These are phyloP conservation scores for Gossypium turneri DNA, from an alignment of 345 rosid species.

Conservation along the genomic window DNA sequence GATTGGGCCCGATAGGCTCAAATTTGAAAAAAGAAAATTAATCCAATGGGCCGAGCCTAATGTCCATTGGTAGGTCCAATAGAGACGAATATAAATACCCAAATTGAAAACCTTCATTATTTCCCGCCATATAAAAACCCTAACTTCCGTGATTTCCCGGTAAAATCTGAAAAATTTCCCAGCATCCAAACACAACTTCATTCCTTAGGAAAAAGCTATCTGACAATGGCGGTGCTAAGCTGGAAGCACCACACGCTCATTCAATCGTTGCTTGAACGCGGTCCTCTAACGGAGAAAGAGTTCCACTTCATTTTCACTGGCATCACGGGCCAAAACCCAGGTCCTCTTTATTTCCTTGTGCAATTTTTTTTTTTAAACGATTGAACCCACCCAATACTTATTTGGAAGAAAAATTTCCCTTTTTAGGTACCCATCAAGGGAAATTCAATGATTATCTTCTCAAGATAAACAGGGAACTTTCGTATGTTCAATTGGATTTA, in stretches of 20 bases:
- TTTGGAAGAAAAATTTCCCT: not conserved
- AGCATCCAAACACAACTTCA: not conserved
- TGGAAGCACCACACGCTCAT: conserved; percentile 82
- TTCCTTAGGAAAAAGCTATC: not conserved
- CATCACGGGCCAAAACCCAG: conserved; percentile 54
- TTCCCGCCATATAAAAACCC: conserved; percentile 20
- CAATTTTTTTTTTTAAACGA: not conserved
- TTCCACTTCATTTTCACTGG: conserved; percentile 59
- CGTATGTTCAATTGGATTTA: conserved; percentile 69
- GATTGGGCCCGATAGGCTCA: too few relatives aligned
- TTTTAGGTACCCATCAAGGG: conserved; percentile 39
- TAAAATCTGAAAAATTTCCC: not conserved
- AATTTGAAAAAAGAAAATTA: too few relatives aligned
- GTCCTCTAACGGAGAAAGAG: conserved; percentile 71
- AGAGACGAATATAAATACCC: not conserved
- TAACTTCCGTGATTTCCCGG: not conserved
- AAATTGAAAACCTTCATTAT: not conserved
- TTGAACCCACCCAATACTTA: not conserved
- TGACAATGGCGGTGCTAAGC: conserved; percentile 46
- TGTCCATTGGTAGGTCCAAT: too few relatives aligned
- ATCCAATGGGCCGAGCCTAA: too few relatives aligned
- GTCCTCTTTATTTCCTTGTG: conserved; percentile 24
- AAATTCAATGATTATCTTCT: conserved; percentile 64
- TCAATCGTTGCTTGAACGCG: conserved; percentile 78
- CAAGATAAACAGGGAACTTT: conserved; percentile 82